Conservation (phyloP, 2,329 filamentous ascomycete genomes). For the Microsporum audouinii region DNA sequence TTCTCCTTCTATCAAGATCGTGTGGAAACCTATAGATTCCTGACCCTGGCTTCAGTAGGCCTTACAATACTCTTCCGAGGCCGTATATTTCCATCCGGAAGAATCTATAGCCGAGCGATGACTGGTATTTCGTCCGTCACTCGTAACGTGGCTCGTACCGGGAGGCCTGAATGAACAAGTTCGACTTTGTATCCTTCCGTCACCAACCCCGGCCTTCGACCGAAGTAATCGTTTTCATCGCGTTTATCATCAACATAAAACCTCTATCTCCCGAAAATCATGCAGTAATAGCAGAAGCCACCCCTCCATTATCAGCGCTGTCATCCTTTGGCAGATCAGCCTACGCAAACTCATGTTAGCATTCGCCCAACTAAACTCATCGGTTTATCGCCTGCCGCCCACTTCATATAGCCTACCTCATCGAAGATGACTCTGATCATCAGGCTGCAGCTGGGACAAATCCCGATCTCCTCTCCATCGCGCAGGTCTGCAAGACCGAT, state of each 20-base stretch:
- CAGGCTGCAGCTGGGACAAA: slow-evolving; percentile 92
- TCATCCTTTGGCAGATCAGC: slow-evolving; percentile 43
- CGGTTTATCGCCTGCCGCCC: neutral
- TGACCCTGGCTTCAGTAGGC: neutral
- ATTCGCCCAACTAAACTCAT: neutral
- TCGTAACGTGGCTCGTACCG: neutral
- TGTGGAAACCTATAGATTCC: neutral
- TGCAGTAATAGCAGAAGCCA: slow-evolving; percentile 20
- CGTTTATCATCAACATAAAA: neutral
- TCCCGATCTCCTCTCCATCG: slow-evolving; percentile 87
- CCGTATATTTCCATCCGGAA: neutral
- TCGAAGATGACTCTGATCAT: slow-evolving; percentile 97
- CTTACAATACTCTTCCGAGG: neutral
- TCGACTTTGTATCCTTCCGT: neutral
- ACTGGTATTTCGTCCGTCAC: neutral
- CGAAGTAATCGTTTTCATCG: neutral
- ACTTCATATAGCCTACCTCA: slow-evolving; percentile 43
- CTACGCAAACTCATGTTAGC: slow-evolving; percentile 20
- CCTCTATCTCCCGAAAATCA: neutral
- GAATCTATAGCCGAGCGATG: neutral
- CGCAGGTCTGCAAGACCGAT: slow-evolving; percentile 73
- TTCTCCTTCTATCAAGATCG: neutral
- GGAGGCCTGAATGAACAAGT: too few species aligned
- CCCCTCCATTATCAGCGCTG: slow-evolving; percentile 14
- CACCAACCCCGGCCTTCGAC: neutral